phyloP scores from a whole-genome alignment of 805 yeast genomes.

The Candida cerambycidarum region DNA sequence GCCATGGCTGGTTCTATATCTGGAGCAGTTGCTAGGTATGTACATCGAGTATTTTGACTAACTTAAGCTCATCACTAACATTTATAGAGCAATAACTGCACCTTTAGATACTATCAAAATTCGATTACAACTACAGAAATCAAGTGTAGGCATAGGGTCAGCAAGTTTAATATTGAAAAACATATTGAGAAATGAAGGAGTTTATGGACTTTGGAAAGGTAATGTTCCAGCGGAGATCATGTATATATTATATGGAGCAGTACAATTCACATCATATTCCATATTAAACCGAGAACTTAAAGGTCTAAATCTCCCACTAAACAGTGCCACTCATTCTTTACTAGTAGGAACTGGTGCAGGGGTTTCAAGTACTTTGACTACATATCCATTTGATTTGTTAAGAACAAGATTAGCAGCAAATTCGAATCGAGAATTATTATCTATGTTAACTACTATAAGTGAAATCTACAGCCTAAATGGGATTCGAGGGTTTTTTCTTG shows the following conservation, averaged over 20 bases:
- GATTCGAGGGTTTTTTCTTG: conserved; percentile 47
- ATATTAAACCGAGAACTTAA: conserved; percentile 47
- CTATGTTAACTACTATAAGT: conserved; percentile 29
- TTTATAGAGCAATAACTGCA: conserved; percentile 62
- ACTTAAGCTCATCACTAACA: conserved; percentile 19
- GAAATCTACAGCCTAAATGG: conserved; percentile 37
- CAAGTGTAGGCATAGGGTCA: conserved; percentile 21
- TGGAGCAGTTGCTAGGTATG: conserved; percentile 54
- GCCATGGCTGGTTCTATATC: conserved; percentile 69
- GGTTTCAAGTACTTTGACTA: conserved; percentile 60
- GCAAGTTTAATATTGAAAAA: conserved; percentile 36
- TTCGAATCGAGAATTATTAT: conserved; percentile 32
- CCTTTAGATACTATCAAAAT: conserved; percentile 81
- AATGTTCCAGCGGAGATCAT: conserved; percentile 87
- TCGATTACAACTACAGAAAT: conserved; percentile 61
- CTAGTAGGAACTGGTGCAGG: conserved; percentile 81
- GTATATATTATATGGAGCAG: conserved; percentile 82
- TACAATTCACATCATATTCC: conserved; percentile 77
- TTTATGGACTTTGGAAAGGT: conserved; percentile 89
- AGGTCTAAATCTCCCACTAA: conserved; percentile 16
- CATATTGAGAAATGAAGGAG: conserved; percentile 63
- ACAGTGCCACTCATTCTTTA: conserved; percentile 43
- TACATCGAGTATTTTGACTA: neutral
- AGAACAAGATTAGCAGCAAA: conserved; percentile 84
- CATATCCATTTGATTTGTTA: conserved; percentile 90